Conservation (phyloP, 1,139 yeast genomes). For the Saccharomyces hybrid region DNA sequence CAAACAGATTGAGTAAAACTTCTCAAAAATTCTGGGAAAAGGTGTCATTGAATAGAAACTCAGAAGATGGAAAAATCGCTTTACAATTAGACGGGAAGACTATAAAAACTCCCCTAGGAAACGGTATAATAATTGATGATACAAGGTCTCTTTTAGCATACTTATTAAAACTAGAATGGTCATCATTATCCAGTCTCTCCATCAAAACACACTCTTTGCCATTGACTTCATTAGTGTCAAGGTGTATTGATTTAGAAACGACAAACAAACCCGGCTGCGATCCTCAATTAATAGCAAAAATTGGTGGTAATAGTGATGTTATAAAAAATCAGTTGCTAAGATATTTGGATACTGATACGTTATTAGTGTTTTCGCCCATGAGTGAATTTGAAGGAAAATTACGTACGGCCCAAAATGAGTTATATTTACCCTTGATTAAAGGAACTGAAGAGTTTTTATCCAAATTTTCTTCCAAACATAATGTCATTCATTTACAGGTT, state of each 20-base stretch:
- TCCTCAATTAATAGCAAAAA: conserved; percentile 46
- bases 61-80: conserved; percentile 33
- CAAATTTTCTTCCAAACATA: conserved; percentile 33
- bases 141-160: conserved; percentile 58
- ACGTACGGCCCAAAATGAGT: conserved; percentile 65
- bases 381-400: conserved; percentile 78
- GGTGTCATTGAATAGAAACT: conserved; percentile 42
- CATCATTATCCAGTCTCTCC: conserved; percentile 57
- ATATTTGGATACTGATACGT: conserved; percentile 87
- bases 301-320: conserved; percentile 47
- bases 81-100: conserved; percentile 69
- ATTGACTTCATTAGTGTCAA: conserved; percentile 73
- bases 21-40: conserved; percentile 79
- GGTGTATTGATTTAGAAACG: conserved; percentile 64
- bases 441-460: conserved; percentile 59
- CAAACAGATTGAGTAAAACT: conserved; percentile 66
- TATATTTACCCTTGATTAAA: conserved; percentile 64
- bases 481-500: conserved; percentile 39
- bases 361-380: conserved; percentile 75
- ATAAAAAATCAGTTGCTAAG: conserved; percentile 55
- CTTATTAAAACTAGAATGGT: conserved; percentile 84
- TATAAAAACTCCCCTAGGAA: conserved; percentile 78
- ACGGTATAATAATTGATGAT: conserved; percentile 55
- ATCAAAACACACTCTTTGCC: conserved; percentile 79
- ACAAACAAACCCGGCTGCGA: conserved; percentile 32